phyloP scores from a whole-genome alignment of 2,329 filamentous ascomycete genomes.

The Neurospora sp. region DNA sequence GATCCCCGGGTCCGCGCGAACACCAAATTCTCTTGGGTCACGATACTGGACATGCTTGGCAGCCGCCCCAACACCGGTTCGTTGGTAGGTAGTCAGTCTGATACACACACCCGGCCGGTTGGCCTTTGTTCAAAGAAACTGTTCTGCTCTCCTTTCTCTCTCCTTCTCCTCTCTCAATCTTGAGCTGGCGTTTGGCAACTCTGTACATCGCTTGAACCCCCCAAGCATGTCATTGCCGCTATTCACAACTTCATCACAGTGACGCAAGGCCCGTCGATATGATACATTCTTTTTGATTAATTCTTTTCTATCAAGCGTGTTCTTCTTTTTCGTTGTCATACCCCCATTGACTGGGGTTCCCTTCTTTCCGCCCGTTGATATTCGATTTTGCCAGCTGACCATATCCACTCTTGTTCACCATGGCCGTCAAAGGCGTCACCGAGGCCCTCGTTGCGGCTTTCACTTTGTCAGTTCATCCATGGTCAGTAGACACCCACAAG shows the following conservation, averaged over 20 bases:
- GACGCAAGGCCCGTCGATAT: conserved; percentile 17
- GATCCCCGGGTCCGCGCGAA: neutral
- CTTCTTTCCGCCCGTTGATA: conserved; percentile 13
- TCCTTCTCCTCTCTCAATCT: conserved; percentile 3
- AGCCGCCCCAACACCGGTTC: neutral
- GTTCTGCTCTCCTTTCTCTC: conserved; percentile 1
- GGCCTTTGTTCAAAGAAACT: neutral
- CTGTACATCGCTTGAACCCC: conserved; percentile 9
- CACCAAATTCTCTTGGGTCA: conserved; percentile 2
- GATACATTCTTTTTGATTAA: conserved; percentile 22
- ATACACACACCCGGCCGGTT: neutral
- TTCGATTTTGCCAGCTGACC: conserved; percentile 13
- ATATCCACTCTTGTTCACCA: conserved; percentile 24
- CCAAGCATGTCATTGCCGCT: conserved; percentile 12
- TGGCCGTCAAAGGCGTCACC: conserved; percentile 34
- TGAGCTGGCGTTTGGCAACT: conserved; percentile 8
- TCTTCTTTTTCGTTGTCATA: conserved; percentile 18
- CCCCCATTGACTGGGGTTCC: conserved; percentile 39
- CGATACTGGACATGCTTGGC: neutral
- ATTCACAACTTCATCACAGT: conserved; percentile 12
- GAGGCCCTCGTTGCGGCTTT: conserved; percentile 45
- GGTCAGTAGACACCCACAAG: neutral
- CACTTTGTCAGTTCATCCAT: conserved; percentile 36
- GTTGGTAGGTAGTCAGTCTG: neutral
- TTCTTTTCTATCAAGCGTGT: conserved; percentile 16